phyloP scores from a whole-genome alignment of 2,329 filamentous ascomycete species.

The Dothideomycetidae sp. region DNA sequence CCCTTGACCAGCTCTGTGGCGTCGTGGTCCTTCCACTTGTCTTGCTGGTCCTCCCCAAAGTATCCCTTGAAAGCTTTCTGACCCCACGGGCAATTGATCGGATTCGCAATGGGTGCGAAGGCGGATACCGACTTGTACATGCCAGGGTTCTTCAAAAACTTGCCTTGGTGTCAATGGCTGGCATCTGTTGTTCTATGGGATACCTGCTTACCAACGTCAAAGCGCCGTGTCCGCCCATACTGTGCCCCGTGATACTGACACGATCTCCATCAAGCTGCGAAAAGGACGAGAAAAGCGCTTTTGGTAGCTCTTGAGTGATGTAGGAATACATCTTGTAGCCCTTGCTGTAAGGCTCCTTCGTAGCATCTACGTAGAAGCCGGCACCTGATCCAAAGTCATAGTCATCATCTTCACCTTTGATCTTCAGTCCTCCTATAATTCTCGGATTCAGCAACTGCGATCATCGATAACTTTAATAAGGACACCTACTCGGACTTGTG shows the following conservation, averaged over 20 bases:
- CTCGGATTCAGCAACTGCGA: slow-evolving; percentile 9
- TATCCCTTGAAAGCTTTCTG: slow-evolving; percentile 91
- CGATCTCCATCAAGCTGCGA: slow-evolving; percentile 52
- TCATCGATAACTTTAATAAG: background rate
- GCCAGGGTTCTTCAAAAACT: slow-evolving; percentile 81
- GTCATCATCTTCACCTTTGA: slow-evolving; percentile 70
- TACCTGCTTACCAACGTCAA: slow-evolving; percentile 50
- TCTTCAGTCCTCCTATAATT: slow-evolving; percentile 51
- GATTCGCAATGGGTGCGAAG: slow-evolving; percentile 83
- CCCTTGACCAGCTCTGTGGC: slow-evolving; percentile 75
- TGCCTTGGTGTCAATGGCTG: slow-evolving; percentile 3
- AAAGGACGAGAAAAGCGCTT: slow-evolving; percentile 58
- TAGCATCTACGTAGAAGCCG: slow-evolving; percentile 89
- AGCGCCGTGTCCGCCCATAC: slow-evolving; percentile 94
- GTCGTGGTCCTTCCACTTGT: slow-evolving; percentile 78
- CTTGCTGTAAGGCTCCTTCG: slow-evolving; percentile 53
- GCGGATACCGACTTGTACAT: slow-evolving; percentile 80
- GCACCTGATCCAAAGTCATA: slow-evolving; percentile 90
- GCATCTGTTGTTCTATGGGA: too few relatives aligned
- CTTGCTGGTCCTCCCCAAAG: slow-evolving; percentile 57
- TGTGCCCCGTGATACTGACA: slow-evolving; percentile 82
- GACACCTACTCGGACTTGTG: slow-evolving; percentile 63
- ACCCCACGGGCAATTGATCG: slow-evolving; percentile 76
- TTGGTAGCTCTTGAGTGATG: slow-evolving; percentile 75
- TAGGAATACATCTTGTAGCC: slow-evolving; percentile 95